phyloP scores from a whole-genome alignment of 441 rosid genomes.

The Populus hybrid region DNA sequence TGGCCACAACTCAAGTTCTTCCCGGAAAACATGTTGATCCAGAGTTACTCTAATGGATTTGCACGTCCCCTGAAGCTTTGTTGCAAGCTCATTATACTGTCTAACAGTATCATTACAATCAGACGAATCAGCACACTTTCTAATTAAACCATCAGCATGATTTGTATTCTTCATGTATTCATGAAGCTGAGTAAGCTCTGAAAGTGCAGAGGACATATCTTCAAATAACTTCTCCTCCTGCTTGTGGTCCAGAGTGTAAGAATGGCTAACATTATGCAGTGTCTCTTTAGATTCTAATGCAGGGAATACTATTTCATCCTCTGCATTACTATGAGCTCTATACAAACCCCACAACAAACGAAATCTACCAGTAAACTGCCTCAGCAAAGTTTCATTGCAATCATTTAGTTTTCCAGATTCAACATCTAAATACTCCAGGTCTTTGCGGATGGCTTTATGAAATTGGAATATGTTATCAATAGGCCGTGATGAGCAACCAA shows the following conservation, averaged over 20 bases:
- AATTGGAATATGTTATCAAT: conserved; percentile 75
- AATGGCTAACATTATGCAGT: conserved; percentile 80
- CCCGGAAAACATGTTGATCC: conserved; percentile 65
- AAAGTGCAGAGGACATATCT: conserved; percentile 56
- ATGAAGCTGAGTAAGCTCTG: conserved; percentile 54
- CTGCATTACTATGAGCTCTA: conserved; percentile 83
- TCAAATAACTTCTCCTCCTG: conserved; percentile 71
- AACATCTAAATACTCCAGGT: conserved; percentile 69
- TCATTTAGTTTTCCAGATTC: conserved; percentile 68
- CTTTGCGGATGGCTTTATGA: conserved; percentile 77
- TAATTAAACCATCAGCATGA: conserved; percentile 19
- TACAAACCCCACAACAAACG: conserved; percentile 70
- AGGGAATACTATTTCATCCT: conserved; percentile 81
- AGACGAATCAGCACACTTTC: conserved; percentile 19
- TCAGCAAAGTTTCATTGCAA: conserved; percentile 52
- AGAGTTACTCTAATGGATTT: conserved; percentile 66
- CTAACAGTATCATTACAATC: conserved; percentile 22
- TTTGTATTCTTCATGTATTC: conserved; percentile 32
- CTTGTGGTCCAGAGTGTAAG: conserved; percentile 73
- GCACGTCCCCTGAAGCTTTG: conserved; percentile 81
- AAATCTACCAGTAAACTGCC: conserved; percentile 76
- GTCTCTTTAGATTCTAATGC: conserved; percentile 76
- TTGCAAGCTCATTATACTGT: conserved; percentile 52
- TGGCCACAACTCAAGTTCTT: conserved; percentile 86
- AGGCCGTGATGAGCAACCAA: conserved; percentile 43